phyloP scores from a whole-genome alignment of 495 filamentous ascomycete species.

The Tetracladium setigerum region DNA sequence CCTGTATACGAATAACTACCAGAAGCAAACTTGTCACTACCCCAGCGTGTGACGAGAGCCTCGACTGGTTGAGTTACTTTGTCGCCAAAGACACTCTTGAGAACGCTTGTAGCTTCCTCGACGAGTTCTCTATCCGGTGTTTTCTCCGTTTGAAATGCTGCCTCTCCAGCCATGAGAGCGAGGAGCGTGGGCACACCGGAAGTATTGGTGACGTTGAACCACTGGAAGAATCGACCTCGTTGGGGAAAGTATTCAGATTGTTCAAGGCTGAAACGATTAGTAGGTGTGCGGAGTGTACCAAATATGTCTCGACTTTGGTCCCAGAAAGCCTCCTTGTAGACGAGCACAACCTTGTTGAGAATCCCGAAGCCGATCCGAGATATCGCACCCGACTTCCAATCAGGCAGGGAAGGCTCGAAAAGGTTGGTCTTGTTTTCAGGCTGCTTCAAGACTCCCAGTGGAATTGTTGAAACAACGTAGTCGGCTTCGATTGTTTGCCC shows the following conservation, averaged over 20 bases:
- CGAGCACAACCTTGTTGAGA: slow-evolving; percentile 90
- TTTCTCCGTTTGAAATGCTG: slow-evolving; percentile 79
- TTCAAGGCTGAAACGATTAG: slow-evolving; percentile 41
- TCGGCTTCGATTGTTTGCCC: slow-evolving; percentile 75
- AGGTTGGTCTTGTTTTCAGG: slow-evolving; percentile 46
- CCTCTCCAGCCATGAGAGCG: slow-evolving; percentile 92
- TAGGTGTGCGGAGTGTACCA: slow-evolving; percentile 70
- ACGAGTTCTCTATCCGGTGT: slow-evolving; percentile 67
- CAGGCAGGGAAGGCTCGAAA: slow-evolving; percentile 78
- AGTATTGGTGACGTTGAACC: slow-evolving; percentile 91
- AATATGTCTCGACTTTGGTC: slow-evolving; percentile 90
- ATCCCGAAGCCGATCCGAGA: slow-evolving; percentile 86
- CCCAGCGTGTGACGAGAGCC: slow-evolving; percentile 92
- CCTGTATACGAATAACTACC: slow-evolving; percentile 94
- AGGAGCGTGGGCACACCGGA: slow-evolving; percentile 81
- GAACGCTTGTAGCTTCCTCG: slow-evolving; percentile 66
- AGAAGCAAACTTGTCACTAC: slow-evolving; percentile 75
- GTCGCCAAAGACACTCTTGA: slow-evolving; percentile 52
- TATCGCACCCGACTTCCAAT: slow-evolving; percentile 78
- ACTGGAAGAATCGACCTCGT: slow-evolving; percentile 84
- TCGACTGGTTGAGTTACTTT: slow-evolving; percentile 66
- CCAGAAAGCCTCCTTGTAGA: slow-evolving; percentile 90
- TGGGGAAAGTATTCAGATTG: slow-evolving; percentile 46
- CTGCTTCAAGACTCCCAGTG: slow-evolving; percentile 78
- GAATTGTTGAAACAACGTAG: slow-evolving; percentile 78